Base-by-base conservation (phyloP, 169 alveolate genomes). In the Plasmodium chabaudi region DNA sequence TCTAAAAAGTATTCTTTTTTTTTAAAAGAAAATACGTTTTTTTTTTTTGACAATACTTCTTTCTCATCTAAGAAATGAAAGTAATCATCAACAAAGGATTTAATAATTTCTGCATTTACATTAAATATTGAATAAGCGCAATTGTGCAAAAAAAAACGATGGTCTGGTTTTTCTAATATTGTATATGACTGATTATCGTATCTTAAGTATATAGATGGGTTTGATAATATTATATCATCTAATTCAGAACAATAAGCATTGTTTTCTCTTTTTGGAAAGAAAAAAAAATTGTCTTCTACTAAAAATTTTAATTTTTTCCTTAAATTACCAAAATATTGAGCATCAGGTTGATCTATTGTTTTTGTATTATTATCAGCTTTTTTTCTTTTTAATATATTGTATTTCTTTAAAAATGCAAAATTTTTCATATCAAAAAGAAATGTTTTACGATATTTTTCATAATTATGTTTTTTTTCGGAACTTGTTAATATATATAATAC, bases 71-170 rank as follows among this genome's bases (percentile, higher is more conserved):
- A 17, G 47, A 82, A 82, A 68, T 82, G 84, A 34, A 68, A 82
- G 39, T 68, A 68, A 68, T 82, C 90, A 69, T 82, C 84, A 56
- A 82, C 27, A 21, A 82, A 82, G 1, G 84, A 68, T 15, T 82
- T 82, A 13, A 69, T 64, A 12, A 82, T 82, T 47, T 82, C 86
- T 21, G 57, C 72, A 47, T 82, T 82, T 65, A 82, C 59, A 55
- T 82, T 82, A 56, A 82, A 68, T 68, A 82, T 82, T 12, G 90
- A 68, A 56, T 82, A 56, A 9, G 90, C 90, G 57, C 90, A 82
- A 25, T 68, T 82, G 9, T 82, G 86, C 34, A 82, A 44, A 42
- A 82, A 82, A n/a, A 82, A 61, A 23, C 72, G 57, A 55, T 69
- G 70, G 53, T 82, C 90, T 10, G 90, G 90, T 46, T 82, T 82